These are phyloP conservation scores for Colletotrichum filicis DNA, from an alignment of 2,329 filamentous ascomycete genomes.

Conservation along the genomic window DNA sequence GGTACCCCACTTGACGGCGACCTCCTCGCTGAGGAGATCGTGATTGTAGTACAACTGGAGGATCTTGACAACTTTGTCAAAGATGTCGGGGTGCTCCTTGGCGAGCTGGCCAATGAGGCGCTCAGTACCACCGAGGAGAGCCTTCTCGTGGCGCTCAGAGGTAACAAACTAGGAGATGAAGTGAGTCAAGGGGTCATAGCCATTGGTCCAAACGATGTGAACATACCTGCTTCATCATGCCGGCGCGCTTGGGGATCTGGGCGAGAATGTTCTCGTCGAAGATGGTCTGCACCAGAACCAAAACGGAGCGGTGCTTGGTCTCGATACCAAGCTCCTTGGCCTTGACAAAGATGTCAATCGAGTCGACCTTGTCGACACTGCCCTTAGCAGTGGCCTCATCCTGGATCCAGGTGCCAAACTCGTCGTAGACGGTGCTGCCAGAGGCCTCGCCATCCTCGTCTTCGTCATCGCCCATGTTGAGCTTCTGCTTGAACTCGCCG, in stretches of 20 bases:
- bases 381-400: slow-evolving; percentile 77
- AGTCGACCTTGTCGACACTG: slow-evolving; percentile 81
- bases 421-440: slow-evolving; percentile 84
- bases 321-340: slow-evolving; percentile 97
- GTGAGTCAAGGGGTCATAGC: slow-evolving; percentile 42
- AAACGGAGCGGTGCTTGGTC: slow-evolving; percentile 90
- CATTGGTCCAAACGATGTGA: neutral
- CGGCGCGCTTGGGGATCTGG: slow-evolving; percentile 85
- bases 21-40: slow-evolving; percentile 89
- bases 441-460: slow-evolving; percentile 84
- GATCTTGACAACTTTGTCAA: slow-evolving; percentile 82
- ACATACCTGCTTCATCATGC: slow-evolving; percentile 87
- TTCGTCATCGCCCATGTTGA: slow-evolving; percentile 81
- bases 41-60: slow-evolving; percentile 91
- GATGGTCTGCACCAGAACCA: slow-evolving; percentile 91
- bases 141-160: slow-evolving; percentile 94
- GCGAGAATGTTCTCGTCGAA: slow-evolving; percentile 91
- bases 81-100: slow-evolving; percentile 83
- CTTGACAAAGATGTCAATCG: slow-evolving; percentile 94
- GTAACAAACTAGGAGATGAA: slow-evolving; percentile 71
- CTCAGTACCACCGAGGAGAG: slow-evolving; percentile 93
- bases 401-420: slow-evolving; percentile 93
- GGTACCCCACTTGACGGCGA: slow-evolving; percentile 88
- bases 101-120: slow-evolving; percentile 80
- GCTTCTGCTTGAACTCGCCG: slow-evolving; percentile 92